Percentiles rank a stretch among this genome's conserved stretches.
Conservation (phyloP, 2,329 filamentous ascomycete species). For the Pyrenophora seminiperda region DNA sequence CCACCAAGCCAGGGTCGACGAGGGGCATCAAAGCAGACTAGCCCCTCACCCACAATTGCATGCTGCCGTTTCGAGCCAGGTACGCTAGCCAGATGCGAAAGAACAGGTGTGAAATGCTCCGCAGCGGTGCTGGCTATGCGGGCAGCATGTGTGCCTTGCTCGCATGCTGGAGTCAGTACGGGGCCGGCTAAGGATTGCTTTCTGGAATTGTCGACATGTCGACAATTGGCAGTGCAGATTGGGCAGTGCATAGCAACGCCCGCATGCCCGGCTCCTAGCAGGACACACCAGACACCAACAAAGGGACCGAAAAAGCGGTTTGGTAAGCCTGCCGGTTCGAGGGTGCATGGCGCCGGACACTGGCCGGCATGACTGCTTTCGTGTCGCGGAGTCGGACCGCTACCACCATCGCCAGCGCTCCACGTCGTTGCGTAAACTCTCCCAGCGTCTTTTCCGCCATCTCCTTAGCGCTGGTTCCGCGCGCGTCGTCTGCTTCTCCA, state of each 20-base stretch:
- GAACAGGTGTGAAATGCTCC: constrained; percentile 26
- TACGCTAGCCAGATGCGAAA: constrained; percentile 24
- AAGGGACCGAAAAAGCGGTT: constrained; percentile 23
- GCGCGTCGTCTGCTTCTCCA: constrained; percentile 24
- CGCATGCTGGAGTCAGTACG: constrained; percentile 9
- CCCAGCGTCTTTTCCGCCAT: constrained; percentile 11
- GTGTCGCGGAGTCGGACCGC: constrained; percentile 29
- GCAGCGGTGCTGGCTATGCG: constrained; percentile 24
- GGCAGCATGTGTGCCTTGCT: constrained; percentile 18
- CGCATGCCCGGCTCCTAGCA: constrained; percentile 16
- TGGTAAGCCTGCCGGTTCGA: constrained; percentile 8
- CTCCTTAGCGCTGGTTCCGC: constrained; percentile 29
- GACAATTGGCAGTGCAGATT: constrained; percentile 7
- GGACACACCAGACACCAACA: constrained; percentile 2
- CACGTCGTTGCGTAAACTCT: constrained; percentile 32
- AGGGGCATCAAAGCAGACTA: constrained; percentile 18
- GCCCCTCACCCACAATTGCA: constrained; percentile 30
- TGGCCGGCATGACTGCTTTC: constrained; percentile 20
- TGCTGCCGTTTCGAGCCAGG: constrained; percentile 29
- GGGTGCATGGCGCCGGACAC: constrained; percentile 21
- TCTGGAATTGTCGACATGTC: constrained; percentile 5
- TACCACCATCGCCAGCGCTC: constrained; percentile 17
- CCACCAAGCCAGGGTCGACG: constrained; percentile 20
- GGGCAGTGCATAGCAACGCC: too few relatives aligned
- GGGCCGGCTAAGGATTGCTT: constrained; percentile 7